Conservation (phyloP, 306 rosid genomes). For the Acacia confusa region DNA sequence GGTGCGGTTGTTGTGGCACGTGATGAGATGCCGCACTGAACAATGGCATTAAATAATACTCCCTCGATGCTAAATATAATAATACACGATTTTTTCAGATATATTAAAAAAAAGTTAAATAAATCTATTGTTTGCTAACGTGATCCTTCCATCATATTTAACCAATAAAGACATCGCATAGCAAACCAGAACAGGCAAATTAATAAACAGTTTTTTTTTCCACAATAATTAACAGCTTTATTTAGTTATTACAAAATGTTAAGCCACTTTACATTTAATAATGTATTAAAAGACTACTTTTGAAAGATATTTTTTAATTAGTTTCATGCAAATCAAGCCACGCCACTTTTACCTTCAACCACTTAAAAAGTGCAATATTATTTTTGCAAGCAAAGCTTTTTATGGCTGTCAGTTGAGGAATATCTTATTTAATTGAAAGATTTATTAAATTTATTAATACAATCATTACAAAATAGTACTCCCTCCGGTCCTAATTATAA, state of each 20-base stretch:
- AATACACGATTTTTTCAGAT: too few relatives aligned
- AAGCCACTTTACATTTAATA: neutral
- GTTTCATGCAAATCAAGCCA: neutral
- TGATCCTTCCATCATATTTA: neutral
- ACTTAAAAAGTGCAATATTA: neutral
- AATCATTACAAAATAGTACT: neutral
- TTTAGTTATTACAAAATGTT: neutral
- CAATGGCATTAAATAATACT: neutral
- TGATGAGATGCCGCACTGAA: neutral
- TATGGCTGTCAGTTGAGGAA: neutral
- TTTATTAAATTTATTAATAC: too few relatives aligned
- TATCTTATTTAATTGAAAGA: too few relatives aligned
- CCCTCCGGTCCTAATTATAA: accelerated
- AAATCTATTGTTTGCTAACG: too few relatives aligned
- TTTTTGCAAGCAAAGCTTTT: neutral
- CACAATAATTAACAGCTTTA: too few relatives aligned
- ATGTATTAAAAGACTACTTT: neutral
- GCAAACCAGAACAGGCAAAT: neutral
- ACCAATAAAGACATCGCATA: neutral
- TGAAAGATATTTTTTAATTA: too few relatives aligned
- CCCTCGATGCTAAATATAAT: too few relatives aligned
- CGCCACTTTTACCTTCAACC: neutral
- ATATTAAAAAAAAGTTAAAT: too few relatives aligned
- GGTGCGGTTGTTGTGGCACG: neutral
- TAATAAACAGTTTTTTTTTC: neutral